Evolutionary conservation across 495 filamentous ascomycete genomes (phyloP), one percentile per base, ranked within the genome.

Genomic region (Immersiella caudata): DNA sequence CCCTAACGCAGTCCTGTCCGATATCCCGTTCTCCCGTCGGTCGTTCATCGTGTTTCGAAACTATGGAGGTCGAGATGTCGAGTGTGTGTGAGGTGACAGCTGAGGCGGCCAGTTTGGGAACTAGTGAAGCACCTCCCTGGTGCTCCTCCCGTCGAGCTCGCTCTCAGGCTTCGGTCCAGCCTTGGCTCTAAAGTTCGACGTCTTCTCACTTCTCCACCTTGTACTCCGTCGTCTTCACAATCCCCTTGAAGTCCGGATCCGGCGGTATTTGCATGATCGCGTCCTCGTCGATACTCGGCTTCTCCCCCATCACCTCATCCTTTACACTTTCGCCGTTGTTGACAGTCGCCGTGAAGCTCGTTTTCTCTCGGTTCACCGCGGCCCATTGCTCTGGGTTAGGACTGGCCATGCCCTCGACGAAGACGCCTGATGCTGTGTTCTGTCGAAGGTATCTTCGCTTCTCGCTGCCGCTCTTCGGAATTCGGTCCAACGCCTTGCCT

Each of bases 401-500:
- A 35, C 60, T 46, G 11, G 21, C 8, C 20, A 65, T 25, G 11
- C 63, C 64, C 51, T 67, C 58, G 12, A 60, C 58, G 29, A 70
- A 57, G 18, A 60, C 60, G 16, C 64, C 68, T 9, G 63, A 66
- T 14, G 55, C 20, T 16, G 64, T 64, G 25, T 70, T 33, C 22
- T 67, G 60, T n/a, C 60, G 55, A 0, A 61, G 62, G 50, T 65
- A 66, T 16, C 67, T 57, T 2, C 62, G 62, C 21, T 57, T 51
- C 26, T 12, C 36, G 56, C 35, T 62, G 33, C 59, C 59, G 64
- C 68, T 70, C 18, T 27, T 16, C 6, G 70, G 72, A 1, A 74
- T 33, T 5, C 66, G 59, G 66, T 68, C 72, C 12, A 74, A 70
- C 0, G 72, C 72, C 50, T 72, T 74, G 29, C 72, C 72, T 24